phyloP scores from a whole-genome alignment of 176 grass and related monocot species.

The Eremochloa ophiuroides region DNA sequence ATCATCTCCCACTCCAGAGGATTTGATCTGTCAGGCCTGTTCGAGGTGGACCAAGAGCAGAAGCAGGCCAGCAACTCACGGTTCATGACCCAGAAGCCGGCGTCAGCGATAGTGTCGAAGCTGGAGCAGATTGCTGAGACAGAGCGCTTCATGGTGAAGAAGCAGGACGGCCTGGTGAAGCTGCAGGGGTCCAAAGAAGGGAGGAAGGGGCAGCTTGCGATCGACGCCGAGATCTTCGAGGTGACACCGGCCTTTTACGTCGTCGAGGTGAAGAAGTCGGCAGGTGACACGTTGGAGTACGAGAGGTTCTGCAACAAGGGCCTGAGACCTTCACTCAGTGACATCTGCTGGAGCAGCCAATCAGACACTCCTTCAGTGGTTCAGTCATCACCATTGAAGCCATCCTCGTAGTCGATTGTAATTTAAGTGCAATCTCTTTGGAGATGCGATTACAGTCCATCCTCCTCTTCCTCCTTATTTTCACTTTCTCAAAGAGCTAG shows the following conservation, averaged over 20 bases:
- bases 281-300: conserved; percentile 87
- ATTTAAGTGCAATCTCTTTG: conserved; percentile 27
- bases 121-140: conserved; percentile 79
- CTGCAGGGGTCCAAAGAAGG: conserved; percentile 70
- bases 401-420: conserved; percentile 22
- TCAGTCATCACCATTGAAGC: conserved; percentile 28
- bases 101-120: conserved; percentile 80
- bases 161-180: conserved; percentile 64
- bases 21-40: conserved; percentile 84
- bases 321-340: conserved; percentile 71
- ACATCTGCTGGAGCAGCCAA: conserved; percentile 72
- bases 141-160: conserved; percentile 80
- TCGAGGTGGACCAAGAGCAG: conserved; percentile 57
- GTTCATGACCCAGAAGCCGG: conserved; percentile 74
- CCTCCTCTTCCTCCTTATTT: neutral
- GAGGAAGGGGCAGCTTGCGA: conserved; percentile 75
- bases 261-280: conserved; percentile 86
- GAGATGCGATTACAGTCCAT: conserved; percentile 22
- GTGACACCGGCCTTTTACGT: conserved; percentile 70
- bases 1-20: conserved; percentile 80
- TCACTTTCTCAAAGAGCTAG: conserved; percentile 18
- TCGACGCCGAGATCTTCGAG: conserved; percentile 85
- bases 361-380: conserved; percentile 33
- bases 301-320: conserved; percentile 77
- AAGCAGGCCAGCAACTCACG: conserved; percentile 40